Percentiles rank a stretch among this genome's conserved stretches.
phyloP scores from a whole-genome alignment of 148 eudicot genomes.

The Rhododendron henanense region DNA sequence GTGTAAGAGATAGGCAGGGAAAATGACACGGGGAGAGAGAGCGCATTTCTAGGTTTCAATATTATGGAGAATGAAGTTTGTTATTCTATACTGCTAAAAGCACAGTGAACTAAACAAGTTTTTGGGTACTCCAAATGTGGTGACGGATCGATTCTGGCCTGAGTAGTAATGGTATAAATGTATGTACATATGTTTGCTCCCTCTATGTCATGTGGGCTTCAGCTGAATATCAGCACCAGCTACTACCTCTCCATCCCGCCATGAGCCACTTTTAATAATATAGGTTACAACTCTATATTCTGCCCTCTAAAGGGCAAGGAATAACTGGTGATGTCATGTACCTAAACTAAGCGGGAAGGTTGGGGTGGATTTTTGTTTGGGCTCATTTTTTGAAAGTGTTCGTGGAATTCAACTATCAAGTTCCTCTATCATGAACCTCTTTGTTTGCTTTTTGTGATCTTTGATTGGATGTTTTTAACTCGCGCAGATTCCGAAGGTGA shows the following conservation, averaged over 20 bases:
- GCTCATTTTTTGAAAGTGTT: not conserved
- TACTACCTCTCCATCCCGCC: not conserved
- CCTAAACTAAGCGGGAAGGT: not conserved
- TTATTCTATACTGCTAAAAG: not conserved
- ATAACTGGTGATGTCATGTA: not conserved
- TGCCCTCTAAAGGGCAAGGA: not conserved
- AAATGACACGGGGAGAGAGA: not conserved
- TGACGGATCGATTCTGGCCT: not conserved
- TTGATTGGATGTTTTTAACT: constrained; percentile 4
- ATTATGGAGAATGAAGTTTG: not conserved
- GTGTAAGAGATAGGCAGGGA: not conserved
- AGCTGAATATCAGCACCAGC: not conserved
- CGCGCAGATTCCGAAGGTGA: constrained; percentile 76
- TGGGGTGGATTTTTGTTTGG: not conserved
- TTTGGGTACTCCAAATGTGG: not conserved
- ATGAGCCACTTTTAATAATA: not conserved
- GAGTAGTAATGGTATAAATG: not conserved
- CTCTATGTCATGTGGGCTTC: not conserved
- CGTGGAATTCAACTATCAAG: not conserved
- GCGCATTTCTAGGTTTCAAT: not conserved
- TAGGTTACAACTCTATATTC: not conserved
- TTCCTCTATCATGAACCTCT: not conserved
- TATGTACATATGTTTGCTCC: not conserved
- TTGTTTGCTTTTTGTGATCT: not conserved
- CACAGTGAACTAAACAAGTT: not conserved